Percentiles rank a stretch among this genome's conserved stretches.
These are phyloP conservation scores for Xenosphaeropsis pyriputrescens DNA, from an alignment of 2,329 filamentous ascomycete genomes.

Conservation along the genomic window DNA sequence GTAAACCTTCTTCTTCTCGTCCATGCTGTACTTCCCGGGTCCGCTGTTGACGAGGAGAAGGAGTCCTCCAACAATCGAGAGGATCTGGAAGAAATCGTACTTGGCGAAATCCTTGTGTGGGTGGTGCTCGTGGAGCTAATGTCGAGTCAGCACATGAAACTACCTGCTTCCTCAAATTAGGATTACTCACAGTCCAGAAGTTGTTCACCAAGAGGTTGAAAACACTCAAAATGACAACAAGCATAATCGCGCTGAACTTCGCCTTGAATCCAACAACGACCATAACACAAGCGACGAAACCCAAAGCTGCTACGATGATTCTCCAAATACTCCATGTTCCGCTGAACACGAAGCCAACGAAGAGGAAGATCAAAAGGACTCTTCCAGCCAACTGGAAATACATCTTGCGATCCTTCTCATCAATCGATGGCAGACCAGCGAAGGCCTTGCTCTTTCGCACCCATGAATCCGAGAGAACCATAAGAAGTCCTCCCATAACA, in stretches of 20 bases:
- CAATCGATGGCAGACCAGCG: conserved; percentile 80
- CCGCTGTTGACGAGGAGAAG: conserved; percentile 97
- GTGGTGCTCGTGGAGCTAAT: conserved; percentile 86
- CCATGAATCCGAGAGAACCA: conserved; percentile 98
- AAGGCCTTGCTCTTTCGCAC: conserved; percentile 96
- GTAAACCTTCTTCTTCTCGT: conserved; percentile 99
- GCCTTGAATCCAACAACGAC: conserved; percentile 99
- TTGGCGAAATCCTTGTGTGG: conserved; percentile 99
- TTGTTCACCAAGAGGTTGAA: conserved; percentile 99
- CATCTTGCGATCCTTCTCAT: conserved; percentile 99
- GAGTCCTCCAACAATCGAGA: conserved; percentile 94
- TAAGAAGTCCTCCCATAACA: conserved; percentile 90
- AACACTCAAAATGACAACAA: conserved; percentile 87
- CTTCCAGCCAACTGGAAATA: conserved; percentile 97
- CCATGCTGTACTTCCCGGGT: conserved; percentile 91
- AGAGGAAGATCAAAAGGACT: conserved; percentile 93
- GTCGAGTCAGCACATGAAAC: conserved; percentile 10
- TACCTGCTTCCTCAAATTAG: conserved; percentile 2
- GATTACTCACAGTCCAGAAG: conserved; percentile 84
- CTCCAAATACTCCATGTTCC: conserved; percentile 87
- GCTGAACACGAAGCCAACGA: conserved; percentile 90
- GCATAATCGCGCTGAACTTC: conserved; percentile 92
- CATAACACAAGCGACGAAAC: conserved; percentile 90
- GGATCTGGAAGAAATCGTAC: conserved; percentile 99
- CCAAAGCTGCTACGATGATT: conserved; percentile 69